Evolutionary conservation across 371 early-diverging fungal species (phyloP), one percentile per base, ranked within the genome.

Genomic region (Mucor mucedo): DNA sequence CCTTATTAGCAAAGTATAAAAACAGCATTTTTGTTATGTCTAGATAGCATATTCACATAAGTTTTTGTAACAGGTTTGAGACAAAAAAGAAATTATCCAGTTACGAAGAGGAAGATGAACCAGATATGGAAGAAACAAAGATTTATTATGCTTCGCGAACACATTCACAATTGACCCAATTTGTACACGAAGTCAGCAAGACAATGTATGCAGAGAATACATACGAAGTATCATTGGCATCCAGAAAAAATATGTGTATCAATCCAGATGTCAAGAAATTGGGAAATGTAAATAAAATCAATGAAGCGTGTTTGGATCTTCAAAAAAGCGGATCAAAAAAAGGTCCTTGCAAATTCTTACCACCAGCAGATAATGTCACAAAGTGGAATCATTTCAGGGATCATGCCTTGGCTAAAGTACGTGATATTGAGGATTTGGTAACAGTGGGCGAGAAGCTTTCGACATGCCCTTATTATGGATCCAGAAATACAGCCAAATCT

Each of bases 161-260:
- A 14, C 98, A 98, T 73, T 96, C 96, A 4, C 99, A 99, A 74
- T 74, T 98, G 8, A 80, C 89, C 11, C 99, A 99, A 65, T 93
- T 98, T 65, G 82, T 98, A 0, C 76, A 84, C 49, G 97, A 98
- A 72, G 65, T 98, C 2, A 84, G 87, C 68, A 94, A 91, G 66
- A 96, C 98, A 3, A 65, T 62, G 5, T 94, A 91, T 66, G 79
- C 78, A 0, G 82, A 85, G 2, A 63, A 85, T 14, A 68, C 85
- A 5, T 81, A 76, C 50, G 82, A 83, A n/a, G 85, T 92, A 10
- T 87, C 93, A 5, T 82, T 96, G 13, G 98, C 92, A 7, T 93
- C 93, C n/a, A 85, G 96, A 60, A 88, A 85, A 75, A 91, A 88
- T 45, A 78, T 93, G 21, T 97, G 95, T 75, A 92, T 90, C 64